Base-by-base conservation (phyloP, 2,329 filamentous ascomycete species). In the Colletotrichum tanaceti region DNA sequence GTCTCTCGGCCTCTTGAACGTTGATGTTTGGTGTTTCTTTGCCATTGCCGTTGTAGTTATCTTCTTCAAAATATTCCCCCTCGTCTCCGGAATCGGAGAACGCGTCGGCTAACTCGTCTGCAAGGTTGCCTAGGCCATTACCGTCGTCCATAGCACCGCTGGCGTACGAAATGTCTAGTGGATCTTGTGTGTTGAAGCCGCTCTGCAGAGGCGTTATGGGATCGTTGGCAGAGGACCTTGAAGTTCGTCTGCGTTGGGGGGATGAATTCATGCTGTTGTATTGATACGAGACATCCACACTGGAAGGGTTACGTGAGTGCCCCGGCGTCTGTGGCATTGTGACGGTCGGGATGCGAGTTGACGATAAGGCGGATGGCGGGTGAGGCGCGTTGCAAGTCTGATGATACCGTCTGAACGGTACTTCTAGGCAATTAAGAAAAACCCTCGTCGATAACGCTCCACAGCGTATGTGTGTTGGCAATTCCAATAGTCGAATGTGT, bases 21-120 rank as follows among this genome's bases (percentile, higher is more conserved):
- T 65, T 68, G 50, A 62, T 79, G 28, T 70, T 71, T 49, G 62
- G 59, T 4, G 62, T 53, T 20, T 71, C 59, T 16, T 66, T 63
- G 24, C 84, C 82, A 4, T 22, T 22, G n/a, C 67, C 47, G 32
- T 66, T 59, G 22, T 84, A 82, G 4, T 39, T 47, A 5, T 66
- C 66, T 18, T 69, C 62, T 50, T 85, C 81, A 64, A 81, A 80
- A 58, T 84, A 82, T 41, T 86, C 84, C 22, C 85, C 86, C 46
- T 89, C 88, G 47, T 88, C 89, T 65, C 87, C 88, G 10, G 89
- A 90, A 41, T 89, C 89, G 50, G 87, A 89, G 77, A 91, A 88
- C 4, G 90, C 89, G 74, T 92, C 91, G 1, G 91, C 93, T 55
- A 96, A 82, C 78, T 96, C 93, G 78, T 95, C 93, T 1, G 93